phyloP scores from a whole-genome alignment of 1,139 yeast genomes.

The Meyerozyma smithsonii region DNA sequence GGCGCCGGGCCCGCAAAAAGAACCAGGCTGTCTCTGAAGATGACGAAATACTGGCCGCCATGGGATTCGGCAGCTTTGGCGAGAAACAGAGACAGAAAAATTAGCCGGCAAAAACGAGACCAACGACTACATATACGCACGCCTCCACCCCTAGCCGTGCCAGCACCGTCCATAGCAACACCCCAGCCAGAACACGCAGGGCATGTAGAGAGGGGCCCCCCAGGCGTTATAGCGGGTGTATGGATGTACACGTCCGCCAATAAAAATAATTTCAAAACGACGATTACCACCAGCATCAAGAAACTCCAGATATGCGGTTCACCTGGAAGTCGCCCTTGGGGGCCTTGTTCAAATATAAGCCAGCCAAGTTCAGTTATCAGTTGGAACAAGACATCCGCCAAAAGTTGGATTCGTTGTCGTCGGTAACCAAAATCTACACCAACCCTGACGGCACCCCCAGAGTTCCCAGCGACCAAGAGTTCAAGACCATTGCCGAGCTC shows the following conservation, averaged over 20 bases:
- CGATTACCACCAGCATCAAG: conserved; percentile 6
- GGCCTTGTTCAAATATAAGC: conserved; percentile 28
- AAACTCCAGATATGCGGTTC: conserved; percentile 34
- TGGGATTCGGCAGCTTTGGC: conserved; percentile 61
- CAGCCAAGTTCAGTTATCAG: conserved; percentile 33
- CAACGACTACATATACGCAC: no score
- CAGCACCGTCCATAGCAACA: neutral
- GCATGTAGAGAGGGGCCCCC: neutral
- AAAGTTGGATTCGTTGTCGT: conserved; percentile 43
- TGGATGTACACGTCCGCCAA: conserved; percentile 11
- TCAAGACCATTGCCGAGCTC: conserved; percentile 70
- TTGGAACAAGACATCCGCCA: conserved; percentile 42
- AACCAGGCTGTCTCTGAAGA: conserved; percentile 12
- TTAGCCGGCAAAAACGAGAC: no score
- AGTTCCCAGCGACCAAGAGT: conserved; percentile 65
- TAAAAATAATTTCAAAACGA: conserved; percentile 16
- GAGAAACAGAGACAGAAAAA: neutral
- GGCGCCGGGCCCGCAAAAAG: conserved; percentile 15
- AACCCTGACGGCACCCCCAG: conserved; percentile 77
- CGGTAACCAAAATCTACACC: conserved; percentile 58
- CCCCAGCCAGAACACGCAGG: no score
- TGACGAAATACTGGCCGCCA: conserved; percentile 33
- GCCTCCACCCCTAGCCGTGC: no score
- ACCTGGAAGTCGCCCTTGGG: conserved; percentile 41
- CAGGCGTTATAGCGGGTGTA: conserved; percentile 1